Evolutionary conservation across 2,329 filamentous ascomycete species (phyloP).

Genomic region (Setomelanomma holmii): DNA sequence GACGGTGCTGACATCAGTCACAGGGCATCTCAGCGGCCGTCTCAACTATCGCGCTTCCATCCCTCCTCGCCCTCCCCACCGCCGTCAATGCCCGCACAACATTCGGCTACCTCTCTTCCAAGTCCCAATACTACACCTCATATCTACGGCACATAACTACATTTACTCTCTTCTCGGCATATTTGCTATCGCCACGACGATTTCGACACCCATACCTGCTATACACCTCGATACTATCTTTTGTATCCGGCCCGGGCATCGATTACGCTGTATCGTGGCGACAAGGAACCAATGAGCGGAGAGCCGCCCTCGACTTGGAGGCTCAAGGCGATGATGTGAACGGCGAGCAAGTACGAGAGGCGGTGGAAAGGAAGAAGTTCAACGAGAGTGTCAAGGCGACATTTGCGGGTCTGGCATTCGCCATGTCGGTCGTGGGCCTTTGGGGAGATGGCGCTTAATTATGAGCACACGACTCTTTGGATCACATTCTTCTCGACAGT

Average conservation of each 20-base stretch:
- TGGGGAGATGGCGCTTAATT: conserved; percentile 55
- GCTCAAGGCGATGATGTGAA: conserved; percentile 54
- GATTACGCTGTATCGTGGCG: conserved; percentile 43
- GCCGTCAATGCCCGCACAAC: conserved; percentile 71
- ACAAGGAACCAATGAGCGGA: conserved; percentile 31
- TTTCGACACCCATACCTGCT: conserved; percentile 87
- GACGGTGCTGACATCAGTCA: too few species aligned
- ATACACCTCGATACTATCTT: conserved; percentile 77
- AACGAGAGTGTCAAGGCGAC: conserved; percentile 52
- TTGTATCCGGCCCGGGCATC: conserved; percentile 51
- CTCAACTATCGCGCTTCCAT: conserved; percentile 77
- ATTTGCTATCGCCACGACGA: conserved; percentile 74
- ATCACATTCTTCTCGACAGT: too few species aligned
- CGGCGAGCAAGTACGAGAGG: conserved; percentile 58
- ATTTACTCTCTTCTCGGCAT: conserved; percentile 78
- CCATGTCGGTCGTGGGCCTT: conserved; percentile 56
- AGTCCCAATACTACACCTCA: conserved; percentile 59
- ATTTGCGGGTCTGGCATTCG: conserved; percentile 54
- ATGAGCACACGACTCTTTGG: too few species aligned
- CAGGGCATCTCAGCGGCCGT: conserved; percentile 91
- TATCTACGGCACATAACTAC: conserved; percentile 74
- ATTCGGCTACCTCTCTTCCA: conserved; percentile 65
- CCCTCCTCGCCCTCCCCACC: conserved; percentile 80
- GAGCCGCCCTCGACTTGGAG: conserved; percentile 35
- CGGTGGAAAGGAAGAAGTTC: conserved; percentile 51